Conservation (phyloP, 164 flowering plant genomes). For the Berberis thunbergii region DNA sequence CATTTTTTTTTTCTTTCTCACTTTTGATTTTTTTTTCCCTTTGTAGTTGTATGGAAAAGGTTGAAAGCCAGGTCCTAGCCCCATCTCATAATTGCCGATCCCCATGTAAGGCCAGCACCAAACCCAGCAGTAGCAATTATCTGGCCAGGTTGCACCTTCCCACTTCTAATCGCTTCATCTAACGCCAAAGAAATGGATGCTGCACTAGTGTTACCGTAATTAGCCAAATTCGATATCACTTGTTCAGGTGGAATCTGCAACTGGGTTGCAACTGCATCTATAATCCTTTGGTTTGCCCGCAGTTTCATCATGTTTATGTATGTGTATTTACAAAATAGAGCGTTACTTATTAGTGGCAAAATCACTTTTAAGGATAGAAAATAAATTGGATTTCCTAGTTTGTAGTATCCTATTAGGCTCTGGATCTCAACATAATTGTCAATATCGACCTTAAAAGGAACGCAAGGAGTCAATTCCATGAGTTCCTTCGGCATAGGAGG, state of each 20-base stretch:
- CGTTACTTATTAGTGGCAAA: no score
- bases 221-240: conserved; percentile 77
- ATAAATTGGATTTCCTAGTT: no score
- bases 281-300: conserved; percentile 96
- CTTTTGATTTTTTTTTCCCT: no score
- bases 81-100: conserved; percentile 84
- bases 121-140: conserved; percentile 73
- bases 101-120: conserved; percentile 98
- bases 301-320: conserved; percentile 1
- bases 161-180: conserved; percentile 84
- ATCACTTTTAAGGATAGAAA: no score
- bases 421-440: no score
- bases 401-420: no score
- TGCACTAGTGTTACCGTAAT: conserved; percentile 94
- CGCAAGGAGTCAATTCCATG: no score
- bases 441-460: no score
- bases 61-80: conserved; percentile 22
- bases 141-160: conserved; percentile 74
- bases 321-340: neutral
- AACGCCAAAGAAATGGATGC: conserved; percentile 91
- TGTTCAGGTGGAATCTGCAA: conserved; percentile 55
- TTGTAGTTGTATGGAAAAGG: no score
- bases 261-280: conserved; percentile 76
- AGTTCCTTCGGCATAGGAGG: no score
- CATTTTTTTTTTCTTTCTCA: no score